phyloP scores from a whole-genome alignment of 495 filamentous ascomycete species.

The Hypoxylon fragiforme region DNA sequence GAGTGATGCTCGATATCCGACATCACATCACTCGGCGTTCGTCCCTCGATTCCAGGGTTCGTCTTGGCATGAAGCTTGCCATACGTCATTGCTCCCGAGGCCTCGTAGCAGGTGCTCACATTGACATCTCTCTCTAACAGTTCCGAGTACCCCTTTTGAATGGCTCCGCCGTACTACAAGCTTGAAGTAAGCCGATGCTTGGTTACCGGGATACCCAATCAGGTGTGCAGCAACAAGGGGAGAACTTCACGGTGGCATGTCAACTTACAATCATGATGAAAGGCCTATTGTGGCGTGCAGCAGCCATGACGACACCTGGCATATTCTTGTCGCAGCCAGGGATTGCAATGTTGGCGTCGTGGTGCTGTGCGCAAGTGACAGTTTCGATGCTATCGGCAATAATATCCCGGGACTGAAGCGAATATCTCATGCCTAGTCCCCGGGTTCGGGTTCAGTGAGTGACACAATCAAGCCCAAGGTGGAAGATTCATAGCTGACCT shows the following conservation, averaged over 20 bases:
- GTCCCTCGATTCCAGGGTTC: constrained; percentile 38
- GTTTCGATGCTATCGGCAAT: constrained; percentile 96
- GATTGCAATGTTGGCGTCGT: constrained; percentile 94
- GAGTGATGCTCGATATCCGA: constrained; percentile 83
- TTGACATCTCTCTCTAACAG: constrained; percentile 82
- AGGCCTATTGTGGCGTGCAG: constrained; percentile 88
- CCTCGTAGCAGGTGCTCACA: constrained; percentile 89
- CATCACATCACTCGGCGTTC: constrained; percentile 76
- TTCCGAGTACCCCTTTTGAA: constrained; percentile 80
- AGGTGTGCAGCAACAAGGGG: too few species aligned
- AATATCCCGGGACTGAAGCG: constrained; percentile 90
- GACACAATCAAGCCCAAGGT: neutral
- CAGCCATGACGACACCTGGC: constrained; percentile 74
- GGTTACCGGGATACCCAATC: too few species aligned
- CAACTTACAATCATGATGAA: constrained; percentile 58
- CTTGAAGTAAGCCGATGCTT: neutral
- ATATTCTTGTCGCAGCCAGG: constrained; percentile 99
- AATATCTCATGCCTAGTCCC: constrained; percentile 87
- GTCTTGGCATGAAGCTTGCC: constrained; percentile 57
- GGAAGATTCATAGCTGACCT: constrained; percentile 55
- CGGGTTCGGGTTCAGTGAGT: constrained; percentile 26
- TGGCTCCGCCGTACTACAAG: constrained; percentile 78
- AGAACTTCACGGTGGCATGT: too few species aligned
- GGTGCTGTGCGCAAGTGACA: constrained; percentile 81
- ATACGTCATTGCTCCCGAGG: constrained; percentile 83